These are phyloP conservation scores for Aspergillus fumigatiaffinis DNA, from an alignment of 2,329 filamentous ascomycete species.

Conservation along the genomic window DNA sequence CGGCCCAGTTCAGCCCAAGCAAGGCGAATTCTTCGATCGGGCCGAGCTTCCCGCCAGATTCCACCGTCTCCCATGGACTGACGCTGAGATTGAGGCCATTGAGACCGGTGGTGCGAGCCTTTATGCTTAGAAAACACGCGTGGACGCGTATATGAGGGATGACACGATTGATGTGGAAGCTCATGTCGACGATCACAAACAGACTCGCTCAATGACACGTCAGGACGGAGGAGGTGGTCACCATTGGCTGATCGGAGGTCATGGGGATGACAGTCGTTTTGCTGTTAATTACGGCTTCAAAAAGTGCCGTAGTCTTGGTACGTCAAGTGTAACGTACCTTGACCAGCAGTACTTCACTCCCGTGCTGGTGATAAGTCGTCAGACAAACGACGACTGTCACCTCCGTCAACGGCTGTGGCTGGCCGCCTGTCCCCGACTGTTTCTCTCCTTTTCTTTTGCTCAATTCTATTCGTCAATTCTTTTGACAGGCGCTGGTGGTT, in stretches of 20 bases:
- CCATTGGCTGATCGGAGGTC: neutral
- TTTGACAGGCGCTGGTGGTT: constrained; percentile 32
- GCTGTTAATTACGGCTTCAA: neutral
- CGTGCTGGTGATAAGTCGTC: constrained; percentile 5
- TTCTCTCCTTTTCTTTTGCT: constrained; percentile 5
- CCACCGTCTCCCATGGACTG: constrained; percentile 66
- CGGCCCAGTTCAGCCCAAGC: constrained; percentile 65
- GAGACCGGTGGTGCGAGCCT: constrained; percentile 84
- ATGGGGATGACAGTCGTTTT: neutral
- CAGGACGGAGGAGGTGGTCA: neutral
- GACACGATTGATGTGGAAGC: constrained; percentile 12
- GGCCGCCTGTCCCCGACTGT: constrained; percentile 8
- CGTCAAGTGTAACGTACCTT: neutral
- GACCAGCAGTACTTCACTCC: neutral
- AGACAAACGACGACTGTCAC: neutral
- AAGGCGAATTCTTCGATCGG: constrained; percentile 82
- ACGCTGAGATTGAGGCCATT: constrained; percentile 89
- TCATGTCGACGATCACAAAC: neutral
- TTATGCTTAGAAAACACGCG: constrained; percentile 42
- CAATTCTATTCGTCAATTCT: constrained; percentile 12
- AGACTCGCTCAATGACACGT: neutral
- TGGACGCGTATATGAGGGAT: constrained; percentile 9
- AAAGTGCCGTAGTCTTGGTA: neutral
- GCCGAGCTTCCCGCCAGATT: constrained; percentile 83
- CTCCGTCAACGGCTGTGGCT: constrained; percentile 6